phyloP scores from a whole-genome alignment of 768 basidiomycete genomes.

The Dioszegia crocea region DNA sequence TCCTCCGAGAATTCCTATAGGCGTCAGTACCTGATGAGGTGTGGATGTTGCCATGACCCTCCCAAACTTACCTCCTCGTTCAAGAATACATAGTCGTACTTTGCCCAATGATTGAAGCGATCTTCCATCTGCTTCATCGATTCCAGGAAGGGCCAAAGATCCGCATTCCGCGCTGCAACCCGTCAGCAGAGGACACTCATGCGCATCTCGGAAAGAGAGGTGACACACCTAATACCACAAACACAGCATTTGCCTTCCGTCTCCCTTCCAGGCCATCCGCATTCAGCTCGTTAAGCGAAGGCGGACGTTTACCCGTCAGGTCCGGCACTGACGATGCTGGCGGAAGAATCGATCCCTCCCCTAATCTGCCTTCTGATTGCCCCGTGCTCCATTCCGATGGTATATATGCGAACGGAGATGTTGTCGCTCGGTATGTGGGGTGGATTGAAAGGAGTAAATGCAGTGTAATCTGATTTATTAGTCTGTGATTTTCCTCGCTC shows the following conservation, averaged over 20 bases:
- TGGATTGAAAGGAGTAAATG: slow-evolving; percentile 47
- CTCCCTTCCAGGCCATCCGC: slow-evolving; percentile 25
- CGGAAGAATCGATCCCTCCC: slow-evolving; percentile 7
- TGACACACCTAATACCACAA: slow-evolving; percentile 63
- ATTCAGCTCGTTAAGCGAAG: slow-evolving; percentile 26
- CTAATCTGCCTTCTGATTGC: slow-evolving; percentile 6
- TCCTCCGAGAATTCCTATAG: slow-evolving; percentile 40
- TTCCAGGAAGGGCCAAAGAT: slow-evolving; percentile 55
- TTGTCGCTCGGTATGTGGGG: slow-evolving; percentile 46
- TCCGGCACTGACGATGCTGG: slow-evolving; percentile 27
- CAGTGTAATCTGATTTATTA: slow-evolving; percentile 7
- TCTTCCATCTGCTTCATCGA: slow-evolving; percentile 78
- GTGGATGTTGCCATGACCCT: no score
- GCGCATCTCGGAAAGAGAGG: background rate
- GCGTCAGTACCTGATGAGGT: background rate
- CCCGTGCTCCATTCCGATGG: slow-evolving; percentile 16
- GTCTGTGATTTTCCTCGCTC: background rate
- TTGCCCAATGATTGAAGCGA: slow-evolving; percentile 72
- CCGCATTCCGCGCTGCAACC: slow-evolving; percentile 39
- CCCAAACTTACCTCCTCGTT: slow-evolving; percentile 65
- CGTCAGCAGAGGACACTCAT: background rate
- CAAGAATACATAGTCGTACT: slow-evolving; percentile 79
- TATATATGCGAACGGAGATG: slow-evolving; percentile 30
- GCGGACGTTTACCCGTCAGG: slow-evolving; percentile 13
- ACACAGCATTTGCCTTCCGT: slow-evolving; percentile 69